Evolutionary conservation across 306 rosid genomes (phyloP).

Genomic region (Lotus japonicus): DNA sequence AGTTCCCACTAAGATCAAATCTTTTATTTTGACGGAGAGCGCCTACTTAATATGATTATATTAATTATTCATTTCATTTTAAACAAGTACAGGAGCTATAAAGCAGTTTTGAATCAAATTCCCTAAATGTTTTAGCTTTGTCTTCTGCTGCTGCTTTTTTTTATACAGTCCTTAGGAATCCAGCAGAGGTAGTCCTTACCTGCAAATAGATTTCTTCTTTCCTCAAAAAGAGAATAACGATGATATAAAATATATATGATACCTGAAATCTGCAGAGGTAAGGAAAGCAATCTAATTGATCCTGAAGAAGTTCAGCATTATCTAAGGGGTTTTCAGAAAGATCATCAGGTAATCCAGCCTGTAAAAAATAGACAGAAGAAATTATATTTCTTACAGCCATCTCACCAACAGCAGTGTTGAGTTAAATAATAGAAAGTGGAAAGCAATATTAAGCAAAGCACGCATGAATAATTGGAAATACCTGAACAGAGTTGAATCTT

Average conservation of each 20-base stretch:
- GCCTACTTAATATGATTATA: not conserved
- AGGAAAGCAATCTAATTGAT: conserved; percentile 95
- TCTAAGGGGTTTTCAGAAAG: conserved; percentile 96
- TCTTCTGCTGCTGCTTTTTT: conserved; percentile 2
- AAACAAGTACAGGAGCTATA: conserved; percentile 2
- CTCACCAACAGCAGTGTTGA: conserved; percentile 2
- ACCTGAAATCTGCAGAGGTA: conserved; percentile 97
- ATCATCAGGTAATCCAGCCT: conserved; percentile 90
- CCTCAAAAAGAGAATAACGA: not conserved
- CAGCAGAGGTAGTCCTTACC: no score
- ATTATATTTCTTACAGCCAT: conserved; percentile 2
- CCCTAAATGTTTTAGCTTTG: not conserved
- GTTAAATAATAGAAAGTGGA: conserved; percentile 10
- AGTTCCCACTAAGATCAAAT: conserved; percentile 5
- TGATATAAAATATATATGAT: conserved; percentile 6
- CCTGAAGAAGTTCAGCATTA: conserved; percentile 97
- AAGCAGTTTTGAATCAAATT: not conserved
- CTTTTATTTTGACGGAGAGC: not conserved
- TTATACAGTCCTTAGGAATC: not conserved
- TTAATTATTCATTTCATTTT: not conserved
- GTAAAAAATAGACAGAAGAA: conserved; percentile 26
- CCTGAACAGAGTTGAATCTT: conserved; percentile 95
- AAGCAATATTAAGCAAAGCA: conserved; percentile 11
- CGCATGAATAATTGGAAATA: conserved; percentile 26
- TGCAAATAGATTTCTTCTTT: not conserved